Percentiles rank a stretch among this genome's conserved stretches.
Evolutionary conservation across 441 rosid genomes (phyloP).

Genomic region (Theobroma grandiflorum): DNA sequence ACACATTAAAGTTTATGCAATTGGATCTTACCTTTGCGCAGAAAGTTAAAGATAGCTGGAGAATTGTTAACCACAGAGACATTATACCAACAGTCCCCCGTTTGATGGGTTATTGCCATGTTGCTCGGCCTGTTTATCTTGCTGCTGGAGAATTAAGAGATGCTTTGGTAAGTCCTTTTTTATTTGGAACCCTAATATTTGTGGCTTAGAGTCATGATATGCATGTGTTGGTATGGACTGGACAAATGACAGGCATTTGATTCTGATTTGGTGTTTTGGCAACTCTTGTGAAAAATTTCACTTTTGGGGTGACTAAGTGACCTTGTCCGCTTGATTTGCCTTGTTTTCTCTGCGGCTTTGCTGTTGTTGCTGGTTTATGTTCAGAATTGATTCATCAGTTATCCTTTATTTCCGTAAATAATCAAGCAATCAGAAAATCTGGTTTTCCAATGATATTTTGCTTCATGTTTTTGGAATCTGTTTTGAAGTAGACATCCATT

Average conservation of each 20-base stretch:
- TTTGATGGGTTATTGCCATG: conserved; percentile 97
- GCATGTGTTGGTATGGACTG: conserved; percentile 1
- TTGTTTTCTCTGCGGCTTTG: background rate
- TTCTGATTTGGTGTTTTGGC: background rate
- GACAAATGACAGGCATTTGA: background rate
- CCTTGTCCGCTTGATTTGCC: background rate
- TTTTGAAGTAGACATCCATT: conserved; percentile 13
- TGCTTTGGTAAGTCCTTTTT: conserved; percentile 61
- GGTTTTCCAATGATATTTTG: background rate
- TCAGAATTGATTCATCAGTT: background rate
- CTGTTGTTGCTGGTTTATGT: background rate
- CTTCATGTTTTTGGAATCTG: background rate
- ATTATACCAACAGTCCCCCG: conserved; percentile 96
- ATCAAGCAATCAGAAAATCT: background rate
- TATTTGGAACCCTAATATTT: background rate
- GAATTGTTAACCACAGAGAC: conserved; percentile 96
- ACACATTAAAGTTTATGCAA: conserved; percentile 22
- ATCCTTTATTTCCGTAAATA: background rate
- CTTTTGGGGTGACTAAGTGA: background rate
- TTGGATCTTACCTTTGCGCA: conserved; percentile 47
- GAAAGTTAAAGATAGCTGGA: conserved; percentile 96
- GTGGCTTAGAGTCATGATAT: background rate
- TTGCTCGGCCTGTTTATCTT: conserved; percentile 90
- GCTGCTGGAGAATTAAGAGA: conserved; percentile 69
- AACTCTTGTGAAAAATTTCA: background rate